Evolutionary conservation across 2,329 filamentous ascomycete species (phyloP).

Genomic region (Colletotrichum theobromicola): DNA sequence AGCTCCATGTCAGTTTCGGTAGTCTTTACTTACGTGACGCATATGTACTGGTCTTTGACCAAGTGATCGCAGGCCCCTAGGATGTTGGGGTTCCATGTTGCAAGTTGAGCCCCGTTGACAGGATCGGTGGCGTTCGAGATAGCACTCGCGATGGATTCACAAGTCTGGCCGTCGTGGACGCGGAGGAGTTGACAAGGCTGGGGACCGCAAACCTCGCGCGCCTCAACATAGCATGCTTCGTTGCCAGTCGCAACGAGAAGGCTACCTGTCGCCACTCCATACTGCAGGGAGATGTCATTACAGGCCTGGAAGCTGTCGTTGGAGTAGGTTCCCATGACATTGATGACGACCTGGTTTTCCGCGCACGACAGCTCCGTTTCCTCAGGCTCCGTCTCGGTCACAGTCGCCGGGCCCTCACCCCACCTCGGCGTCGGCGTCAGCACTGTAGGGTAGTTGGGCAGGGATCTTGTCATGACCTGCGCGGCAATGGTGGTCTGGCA

Average conservation of each 20-base stretch:
- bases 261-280: not conserved
- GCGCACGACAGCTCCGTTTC: not conserved
- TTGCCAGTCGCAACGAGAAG: not conserved
- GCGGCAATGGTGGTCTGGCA: not conserved
- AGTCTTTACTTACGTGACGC: not conserved
- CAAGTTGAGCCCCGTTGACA: not conserved
- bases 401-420: not conserved
- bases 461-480: not conserved
- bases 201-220: not conserved
- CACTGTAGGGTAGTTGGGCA: not conserved
- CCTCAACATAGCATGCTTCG: not conserved
- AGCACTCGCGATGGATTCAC: not conserved
- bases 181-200: not conserved
- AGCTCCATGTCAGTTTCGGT: not conserved
- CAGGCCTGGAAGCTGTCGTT: not conserved
- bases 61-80: slow-evolving; percentile 8
- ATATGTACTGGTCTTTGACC: not conserved
- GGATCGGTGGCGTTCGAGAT: not conserved
- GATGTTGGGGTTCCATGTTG: slow-evolving; percentile 10
- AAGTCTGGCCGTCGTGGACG: not conserved
- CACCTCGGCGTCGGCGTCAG: not conserved
- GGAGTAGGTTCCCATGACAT: not conserved
- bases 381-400: not conserved
- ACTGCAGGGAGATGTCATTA: not conserved
- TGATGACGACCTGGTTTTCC: not conserved